Base-by-base conservation (phyloP, 164 flowering plant species). In the Magnolia kwangsiensis region DNA sequence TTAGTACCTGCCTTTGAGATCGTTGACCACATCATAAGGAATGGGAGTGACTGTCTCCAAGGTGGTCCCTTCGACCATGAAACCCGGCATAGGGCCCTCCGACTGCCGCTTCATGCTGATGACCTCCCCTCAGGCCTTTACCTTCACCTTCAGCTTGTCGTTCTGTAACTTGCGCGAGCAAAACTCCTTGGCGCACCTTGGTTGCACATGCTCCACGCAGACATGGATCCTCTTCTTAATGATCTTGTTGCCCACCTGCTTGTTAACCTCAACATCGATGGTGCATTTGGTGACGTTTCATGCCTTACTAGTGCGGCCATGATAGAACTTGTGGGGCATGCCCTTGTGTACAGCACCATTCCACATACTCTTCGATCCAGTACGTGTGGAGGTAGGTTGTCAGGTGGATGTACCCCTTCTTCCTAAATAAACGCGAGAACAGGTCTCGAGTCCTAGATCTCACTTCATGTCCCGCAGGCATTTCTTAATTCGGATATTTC, bases 321-420 rank as follows among this genome's bases (percentile, higher is more conserved):
- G 29, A 27, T 27, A 27, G 29, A 27, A 27, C 29, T 27, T 27
- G 29, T 92, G 94, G 18, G 94, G 97, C 97, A 92, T 92, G 19
- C 97, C 97, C 83, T 92, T 92, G 87, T 92, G 97, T 29, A 92
- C 70, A 27, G 94, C 94, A 3, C 93, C 97, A 63, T 92, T 92
- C 97, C 7, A 92, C 95, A 65, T 86, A 90, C 1, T 92, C 93
- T 0, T 92, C 93, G 78, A 87, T 81, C 63, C 78, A 77, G 83
- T 77, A 92, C 8, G 86, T 90, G 63, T 84, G 85, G 58, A 91
- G 84, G 81, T 92, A 92, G 0, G 91, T 91, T 0, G 95, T 67
- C 16, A 90, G 72, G 0, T 84, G 83, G 45, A 91, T 92, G 80
- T 84, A 84, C 37, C 97, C 97, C 89, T 90, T 90, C 92, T 88